A percentile compares a stretch with the other conserved stretches of the same genome.
Evolutionary conservation across 1,284 basidiomycete species (phyloP).

Genomic region (Marasmius fiardii): DNA sequence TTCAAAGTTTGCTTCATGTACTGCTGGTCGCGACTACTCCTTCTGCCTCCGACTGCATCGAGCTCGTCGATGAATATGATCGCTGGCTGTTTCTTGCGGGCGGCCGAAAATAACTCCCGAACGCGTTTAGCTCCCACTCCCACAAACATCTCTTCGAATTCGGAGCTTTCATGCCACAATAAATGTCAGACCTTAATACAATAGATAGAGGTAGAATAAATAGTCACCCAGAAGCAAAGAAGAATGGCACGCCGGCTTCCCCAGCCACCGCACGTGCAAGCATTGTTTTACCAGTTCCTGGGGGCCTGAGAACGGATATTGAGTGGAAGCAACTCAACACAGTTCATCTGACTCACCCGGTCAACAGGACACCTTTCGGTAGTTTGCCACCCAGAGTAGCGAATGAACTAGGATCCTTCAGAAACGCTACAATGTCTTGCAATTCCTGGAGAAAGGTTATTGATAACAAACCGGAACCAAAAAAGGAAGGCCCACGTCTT

Average conservation of each 20-base stretch:
- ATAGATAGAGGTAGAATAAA: slow-evolving; percentile 16
- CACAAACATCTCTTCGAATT: slow-evolving; percentile 98
- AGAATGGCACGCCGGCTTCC: slow-evolving; percentile 93
- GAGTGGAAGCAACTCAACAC: neutral
- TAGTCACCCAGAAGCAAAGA: slow-evolving; percentile 76
- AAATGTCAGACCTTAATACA: slow-evolving; percentile 10
- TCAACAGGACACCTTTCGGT: slow-evolving; percentile 89
- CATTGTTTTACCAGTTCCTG: slow-evolving; percentile 96
- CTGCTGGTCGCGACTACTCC: slow-evolving; percentile 83
- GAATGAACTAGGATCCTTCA: slow-evolving; percentile 88
- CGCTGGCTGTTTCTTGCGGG: slow-evolving; percentile 91
- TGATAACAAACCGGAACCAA: slow-evolving; percentile 5
- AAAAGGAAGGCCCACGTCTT: slow-evolving; percentile 49
- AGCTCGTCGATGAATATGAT: slow-evolving; percentile 96
- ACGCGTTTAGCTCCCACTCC: slow-evolving; percentile 96
- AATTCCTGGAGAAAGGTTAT: slow-evolving; percentile 56
- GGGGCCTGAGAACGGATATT: slow-evolving; percentile 39
- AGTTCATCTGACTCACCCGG: slow-evolving; percentile 45
- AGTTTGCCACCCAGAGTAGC: slow-evolving; percentile 87
- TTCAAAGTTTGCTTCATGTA: slow-evolving; percentile 93
- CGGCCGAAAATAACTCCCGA: slow-evolving; percentile 92
- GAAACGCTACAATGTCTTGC: slow-evolving; percentile 89
- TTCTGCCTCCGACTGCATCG: slow-evolving; percentile 92
- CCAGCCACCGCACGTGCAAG: slow-evolving; percentile 95
- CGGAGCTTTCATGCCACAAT: slow-evolving; percentile 56